A percentile compares a stretch with the other conserved stretches of the same genome.
phyloP scores from a whole-genome alignment of 305 asterid species.

The Fraxinus platypoda region DNA sequence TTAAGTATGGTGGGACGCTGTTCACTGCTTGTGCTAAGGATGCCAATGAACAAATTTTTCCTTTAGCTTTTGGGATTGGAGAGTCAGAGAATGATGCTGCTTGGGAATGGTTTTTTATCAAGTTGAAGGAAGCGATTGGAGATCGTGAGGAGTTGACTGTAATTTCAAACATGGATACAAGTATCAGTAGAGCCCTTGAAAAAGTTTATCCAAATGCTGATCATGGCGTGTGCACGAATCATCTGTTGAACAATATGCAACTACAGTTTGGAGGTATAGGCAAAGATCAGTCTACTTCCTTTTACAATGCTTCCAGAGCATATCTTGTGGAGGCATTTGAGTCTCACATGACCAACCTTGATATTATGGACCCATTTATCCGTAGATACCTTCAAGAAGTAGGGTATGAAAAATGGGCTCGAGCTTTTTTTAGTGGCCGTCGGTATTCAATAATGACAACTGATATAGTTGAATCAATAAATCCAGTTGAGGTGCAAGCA shows the following conservation, averaged over 20 bases:
- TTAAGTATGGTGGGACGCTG: slow-evolving; percentile 5
- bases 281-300: neutral
- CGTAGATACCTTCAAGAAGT: slow-evolving; percentile 9
- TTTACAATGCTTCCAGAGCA: slow-evolving; percentile 1
- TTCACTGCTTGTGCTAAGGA: slow-evolving; percentile 7
- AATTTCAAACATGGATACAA: slow-evolving; percentile 7
- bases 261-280: neutral
- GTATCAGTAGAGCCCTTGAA: slow-evolving; percentile 1
- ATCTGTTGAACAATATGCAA: slow-evolving; percentile 3
- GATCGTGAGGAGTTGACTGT: neutral
- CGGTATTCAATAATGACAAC: slow-evolving; percentile 2
- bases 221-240: neutral
- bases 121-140: slow-evolving; percentile 4
- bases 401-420: slow-evolving; percentile 10
- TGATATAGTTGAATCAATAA: slow-evolving; percentile 1
- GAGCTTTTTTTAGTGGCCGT: neutral
- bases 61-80: slow-evolving; percentile 5
- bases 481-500: slow-evolving; percentile 10
- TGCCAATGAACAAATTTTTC: slow-evolving; percentile 6
- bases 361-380: neutral
- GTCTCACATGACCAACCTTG: slow-evolving; percentile 7
- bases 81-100: slow-evolving; percentile 6
- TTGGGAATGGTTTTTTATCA: slow-evolving; percentile 3
- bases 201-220: slow-evolving; percentile 1
- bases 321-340: slow-evolving; percentile 7